phyloP scores from a whole-genome alignment of 768 basidiomycete species.

The Clavaria fumosa region DNA sequence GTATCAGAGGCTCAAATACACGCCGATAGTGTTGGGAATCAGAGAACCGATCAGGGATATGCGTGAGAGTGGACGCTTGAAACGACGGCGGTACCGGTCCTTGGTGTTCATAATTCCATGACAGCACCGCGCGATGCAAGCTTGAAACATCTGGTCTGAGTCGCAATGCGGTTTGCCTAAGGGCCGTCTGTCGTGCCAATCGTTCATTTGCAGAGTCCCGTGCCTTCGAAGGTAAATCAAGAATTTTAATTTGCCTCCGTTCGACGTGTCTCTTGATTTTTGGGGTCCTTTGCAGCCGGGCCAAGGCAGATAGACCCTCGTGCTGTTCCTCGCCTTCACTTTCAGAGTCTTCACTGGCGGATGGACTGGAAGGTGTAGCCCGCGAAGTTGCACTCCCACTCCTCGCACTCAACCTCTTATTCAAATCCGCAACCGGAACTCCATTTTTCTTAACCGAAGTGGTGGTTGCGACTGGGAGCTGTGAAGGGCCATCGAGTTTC shows the following conservation, averaged over 20 bases:
- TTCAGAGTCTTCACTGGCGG: slow-evolving; percentile 30
- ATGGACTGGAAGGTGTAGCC: slow-evolving; percentile 18
- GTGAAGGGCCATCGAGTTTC: no score
- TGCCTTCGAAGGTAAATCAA: slow-evolving; percentile 34
- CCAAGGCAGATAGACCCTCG: slow-evolving; percentile 36
- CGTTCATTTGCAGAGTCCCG: slow-evolving; percentile 34
- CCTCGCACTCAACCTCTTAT: no score
- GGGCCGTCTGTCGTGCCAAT: slow-evolving; percentile 41
- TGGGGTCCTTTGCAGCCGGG: slow-evolving; percentile 45
- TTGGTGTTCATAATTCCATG: slow-evolving; percentile 72
- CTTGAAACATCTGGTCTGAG: slow-evolving; percentile 70
- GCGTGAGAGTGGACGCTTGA: slow-evolving; percentile 20
- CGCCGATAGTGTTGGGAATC: slow-evolving; percentile 52
- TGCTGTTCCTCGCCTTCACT: slow-evolving; percentile 33
- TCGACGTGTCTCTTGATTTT: slow-evolving; percentile 39
- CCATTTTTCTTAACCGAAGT: no score
- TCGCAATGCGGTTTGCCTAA: slow-evolving; percentile 46
- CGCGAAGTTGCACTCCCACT: slow-evolving; percentile 17
- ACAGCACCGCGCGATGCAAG: slow-evolving; percentile 63
- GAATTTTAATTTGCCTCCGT: slow-evolving; percentile 46
- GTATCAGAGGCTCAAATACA: slow-evolving; percentile 71
- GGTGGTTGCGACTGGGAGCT: no score
- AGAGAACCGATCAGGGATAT: slow-evolving; percentile 51
- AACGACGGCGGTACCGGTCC: slow-evolving; percentile 46
- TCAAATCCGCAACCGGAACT: no score